Evolutionary conservation across 176 grass and related monocot genomes (phyloP).

Genomic region (Juncus effusus): DNA sequence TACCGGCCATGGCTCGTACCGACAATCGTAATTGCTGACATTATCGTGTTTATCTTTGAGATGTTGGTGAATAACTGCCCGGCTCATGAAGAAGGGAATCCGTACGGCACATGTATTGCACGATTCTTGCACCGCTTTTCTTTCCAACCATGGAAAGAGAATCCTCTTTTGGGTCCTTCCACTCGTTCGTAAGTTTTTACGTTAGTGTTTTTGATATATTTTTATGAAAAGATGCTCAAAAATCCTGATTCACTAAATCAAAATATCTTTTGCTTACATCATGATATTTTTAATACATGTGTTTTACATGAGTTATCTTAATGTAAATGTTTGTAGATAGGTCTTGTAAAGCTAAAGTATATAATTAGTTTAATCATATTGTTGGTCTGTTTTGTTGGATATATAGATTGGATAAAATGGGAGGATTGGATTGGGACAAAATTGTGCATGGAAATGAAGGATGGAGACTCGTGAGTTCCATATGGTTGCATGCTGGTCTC

Average conservation of each 20-base stretch:
- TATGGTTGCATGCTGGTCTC: constrained; percentile 81
- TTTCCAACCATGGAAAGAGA: constrained; percentile 86
- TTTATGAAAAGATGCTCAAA: no score
- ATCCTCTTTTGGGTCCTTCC: constrained; percentile 66
- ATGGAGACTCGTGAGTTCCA: constrained; percentile 69
- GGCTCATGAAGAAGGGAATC: constrained; percentile 20
- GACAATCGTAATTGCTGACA: constrained; percentile 49
- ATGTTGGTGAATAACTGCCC: constrained; percentile 85
- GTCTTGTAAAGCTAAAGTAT: neutral
- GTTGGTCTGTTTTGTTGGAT: neutral
- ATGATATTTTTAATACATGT: no score
- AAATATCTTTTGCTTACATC: no score
- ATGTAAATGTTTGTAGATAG: no score
- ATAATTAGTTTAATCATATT: neutral
- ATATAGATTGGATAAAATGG: constrained; percentile 58
- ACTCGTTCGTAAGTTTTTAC: constrained; percentile 46
- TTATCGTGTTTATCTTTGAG: constrained; percentile 55
- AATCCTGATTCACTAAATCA: no score
- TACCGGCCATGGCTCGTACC: constrained; percentile 72
- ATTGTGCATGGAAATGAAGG: constrained; percentile 52
- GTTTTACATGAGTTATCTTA: no score
- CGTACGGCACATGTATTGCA: constrained; percentile 35
- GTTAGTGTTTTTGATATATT: neutral
- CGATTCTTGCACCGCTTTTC: constrained; percentile 56
- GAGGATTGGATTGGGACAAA: constrained; percentile 57